A percentile compares a stretch with the other conserved stretches of the same genome.
These are phyloP conservation scores for Geotrichum cucujoidarum DNA, from an alignment of 1,139 yeast genomes.

Conservation along the genomic window DNA sequence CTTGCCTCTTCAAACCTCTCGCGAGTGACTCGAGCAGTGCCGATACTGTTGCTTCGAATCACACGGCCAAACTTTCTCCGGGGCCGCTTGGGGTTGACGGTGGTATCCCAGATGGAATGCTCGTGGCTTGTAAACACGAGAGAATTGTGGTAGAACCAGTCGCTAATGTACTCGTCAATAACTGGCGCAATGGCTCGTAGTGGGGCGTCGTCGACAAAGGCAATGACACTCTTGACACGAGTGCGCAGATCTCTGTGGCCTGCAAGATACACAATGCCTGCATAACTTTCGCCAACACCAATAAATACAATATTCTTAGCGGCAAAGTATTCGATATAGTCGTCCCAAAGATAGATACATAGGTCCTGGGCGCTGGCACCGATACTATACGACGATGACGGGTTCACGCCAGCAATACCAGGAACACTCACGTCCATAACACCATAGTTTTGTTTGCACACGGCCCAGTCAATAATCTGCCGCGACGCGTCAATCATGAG, in stretches of 20 bases:
- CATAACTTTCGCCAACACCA: conserved; percentile 87
- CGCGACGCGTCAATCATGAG: conserved; percentile 58
- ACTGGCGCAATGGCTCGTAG: conserved; percentile 76
- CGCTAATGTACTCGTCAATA: conserved; percentile 82
- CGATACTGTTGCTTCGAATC: conserved; percentile 59
- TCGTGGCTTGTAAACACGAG: conserved; percentile 69
- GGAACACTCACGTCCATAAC: conserved; percentile 83
- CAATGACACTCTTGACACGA: conserved; percentile 68
- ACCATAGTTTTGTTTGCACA: conserved; percentile 52
- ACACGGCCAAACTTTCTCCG: conserved; percentile 90
- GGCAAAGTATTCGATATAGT: conserved; percentile 67
- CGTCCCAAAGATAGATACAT: conserved; percentile 81
- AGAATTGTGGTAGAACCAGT: conserved; percentile 88
- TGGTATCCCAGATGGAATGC: conserved; percentile 71
- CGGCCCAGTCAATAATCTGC: conserved; percentile 56
- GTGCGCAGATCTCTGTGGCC: conserved; percentile 71
- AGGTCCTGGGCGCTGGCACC: conserved; percentile 56
- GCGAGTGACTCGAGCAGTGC: conserved; percentile 68
- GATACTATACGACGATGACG: conserved; percentile 23
- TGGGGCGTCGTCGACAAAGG: conserved; percentile 60
- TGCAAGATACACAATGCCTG: conserved; percentile 77
- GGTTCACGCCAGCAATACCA: conserved; percentile 29
- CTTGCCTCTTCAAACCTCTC: conserved; percentile 83
- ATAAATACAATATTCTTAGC: conserved; percentile 69
- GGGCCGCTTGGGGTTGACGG: conserved; percentile 61